Percentiles rank a stretch among this genome's conserved stretches.
phyloP scores from a whole-genome alignment of 768 basidiomycete species.

The Lactarius trivialis region DNA sequence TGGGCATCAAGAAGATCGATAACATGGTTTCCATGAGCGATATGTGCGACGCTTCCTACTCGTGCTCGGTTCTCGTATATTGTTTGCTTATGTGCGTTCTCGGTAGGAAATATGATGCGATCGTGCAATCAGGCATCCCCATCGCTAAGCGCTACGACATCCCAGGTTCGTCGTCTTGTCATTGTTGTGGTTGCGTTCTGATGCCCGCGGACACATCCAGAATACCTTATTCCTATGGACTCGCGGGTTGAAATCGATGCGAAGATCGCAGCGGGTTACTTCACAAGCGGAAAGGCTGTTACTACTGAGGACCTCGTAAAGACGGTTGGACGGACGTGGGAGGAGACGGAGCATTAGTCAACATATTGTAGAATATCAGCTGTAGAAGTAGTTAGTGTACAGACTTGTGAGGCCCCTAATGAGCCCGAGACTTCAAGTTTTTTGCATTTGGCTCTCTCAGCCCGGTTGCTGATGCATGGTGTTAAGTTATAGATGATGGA shows the following conservation, averaged over 20 bases:
- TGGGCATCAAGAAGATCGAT: slow-evolving; percentile 86
- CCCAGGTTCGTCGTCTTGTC: slow-evolving; percentile 45
- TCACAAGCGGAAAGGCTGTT: slow-evolving; percentile 70
- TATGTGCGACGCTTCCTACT: slow-evolving; percentile 41
- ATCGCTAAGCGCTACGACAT: slow-evolving; percentile 82
- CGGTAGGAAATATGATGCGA: slow-evolving; percentile 87
- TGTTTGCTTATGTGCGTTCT: not conserved
- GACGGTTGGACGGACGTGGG: slow-evolving; percentile 87
- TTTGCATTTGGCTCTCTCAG: too few relatives aligned
- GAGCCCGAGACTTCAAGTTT: too few relatives aligned
- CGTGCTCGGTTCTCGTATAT: not conserved
- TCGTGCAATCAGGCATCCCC: slow-evolving; percentile 81
- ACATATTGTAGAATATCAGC: not conserved
- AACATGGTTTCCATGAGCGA: slow-evolving; percentile 90
- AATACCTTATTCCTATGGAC: slow-evolving; percentile 84
- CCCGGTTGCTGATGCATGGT: too few relatives aligned
- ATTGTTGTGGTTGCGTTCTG: not conserved
- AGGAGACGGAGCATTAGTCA: slow-evolving; percentile 73
- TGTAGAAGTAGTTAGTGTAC: slow-evolving; percentile 5
- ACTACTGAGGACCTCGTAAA: slow-evolving; percentile 73
- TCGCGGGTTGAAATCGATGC: slow-evolving; percentile 93
- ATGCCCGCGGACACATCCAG: slow-evolving; percentile 30
- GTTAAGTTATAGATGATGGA: too few relatives aligned
- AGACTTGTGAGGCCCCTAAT: not conserved
- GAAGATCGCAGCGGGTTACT: slow-evolving; percentile 93